Evolutionary conservation across 1,284 basidiomycete species (phyloP), one percentile per base, ranked within the genome.

Genomic region (Rhodotorula mucilaginosa): DNA sequence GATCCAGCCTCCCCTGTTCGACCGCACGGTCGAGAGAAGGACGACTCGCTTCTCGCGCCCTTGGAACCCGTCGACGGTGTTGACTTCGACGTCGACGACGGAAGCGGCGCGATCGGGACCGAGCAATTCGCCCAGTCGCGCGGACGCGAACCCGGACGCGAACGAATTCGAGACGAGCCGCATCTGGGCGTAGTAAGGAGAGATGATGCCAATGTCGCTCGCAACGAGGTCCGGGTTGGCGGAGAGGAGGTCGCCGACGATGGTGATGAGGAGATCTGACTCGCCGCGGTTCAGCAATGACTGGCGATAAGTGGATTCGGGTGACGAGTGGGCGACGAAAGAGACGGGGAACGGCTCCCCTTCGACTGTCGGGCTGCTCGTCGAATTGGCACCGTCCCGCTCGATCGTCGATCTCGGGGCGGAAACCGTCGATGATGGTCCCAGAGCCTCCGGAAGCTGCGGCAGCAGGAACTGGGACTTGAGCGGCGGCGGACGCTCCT

Each of bases 11-110:
- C 79, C 81, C 10, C 83, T 74, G 78, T 95, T 94, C 78, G 89
- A 90, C 64, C 94, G 86, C 59, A 94, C 92, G 1, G 93, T 94
- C 57, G 90, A 92, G 79, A 97, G 94, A 63, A 97, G 84, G 76
- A 97, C 91, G 44, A 94, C 88, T 19, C 90, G 88, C 83, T 97
- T 97, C 82, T 97, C 92, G 61, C 93, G 86, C 1, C 93, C 93
- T 80, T 97, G 92, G 80, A 96, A 97, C 21, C 93, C 94, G 79
- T 95, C 92, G 15, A 95, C 92, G 0, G 92, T 94, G 81, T 89
- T 90, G 77, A 94, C 86, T 80, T 94, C 92, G 64, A 95, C 85
- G 61, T 86, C 80, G 1, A 81, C 79, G 6, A 91, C 79, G 74
- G 92, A 87, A 79, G 84, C 81, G n/a, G 84, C 87, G 54, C 90